Conservation (phyloP, 2,329 filamentous ascomycete genomes). For the Lithohypha guttulata region DNA sequence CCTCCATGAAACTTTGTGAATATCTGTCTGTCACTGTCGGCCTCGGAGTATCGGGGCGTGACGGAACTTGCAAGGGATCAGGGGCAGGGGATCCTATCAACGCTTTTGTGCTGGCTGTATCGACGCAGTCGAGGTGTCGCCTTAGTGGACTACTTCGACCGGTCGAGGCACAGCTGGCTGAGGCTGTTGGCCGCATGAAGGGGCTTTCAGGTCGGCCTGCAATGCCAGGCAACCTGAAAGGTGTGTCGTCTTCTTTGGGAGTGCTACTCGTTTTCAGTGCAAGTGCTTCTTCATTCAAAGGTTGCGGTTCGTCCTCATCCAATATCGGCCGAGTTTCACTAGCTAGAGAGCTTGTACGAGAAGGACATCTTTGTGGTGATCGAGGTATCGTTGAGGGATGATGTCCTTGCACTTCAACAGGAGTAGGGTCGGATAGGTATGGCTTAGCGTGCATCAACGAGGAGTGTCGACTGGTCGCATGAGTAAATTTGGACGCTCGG, state of each 20-base stretch:
- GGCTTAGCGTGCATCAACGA: constrained; percentile 6
- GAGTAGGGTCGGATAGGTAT: background rate
- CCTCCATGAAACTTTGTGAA: too few species aligned
- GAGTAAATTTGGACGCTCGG: background rate
- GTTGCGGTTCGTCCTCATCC: background rate
- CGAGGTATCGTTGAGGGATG: constrained; percentile 3
- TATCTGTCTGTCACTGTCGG: background rate
- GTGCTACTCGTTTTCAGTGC: background rate
- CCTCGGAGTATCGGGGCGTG: constrained; percentile 3
- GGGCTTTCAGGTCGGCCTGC: background rate
- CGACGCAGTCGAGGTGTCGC: background rate
- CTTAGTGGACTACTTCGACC: background rate
- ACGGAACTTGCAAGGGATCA: background rate
- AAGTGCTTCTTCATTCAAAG: background rate
- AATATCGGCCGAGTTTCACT: background rate
- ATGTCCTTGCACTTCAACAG: constrained; percentile 3
- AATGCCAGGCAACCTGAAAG: too few species aligned
- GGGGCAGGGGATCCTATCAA: background rate
- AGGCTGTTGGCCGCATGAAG: background rate
- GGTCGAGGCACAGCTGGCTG: background rate
- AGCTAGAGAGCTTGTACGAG: background rate
- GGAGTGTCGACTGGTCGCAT: background rate
- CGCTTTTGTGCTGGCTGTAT: constrained; percentile 1
- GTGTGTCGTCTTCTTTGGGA: too few species aligned
- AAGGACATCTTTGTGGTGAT: background rate